A percentile compares a stretch with the other conserved stretches of the same genome.
Conservation (phyloP, 345 rosid species). For the Acer campestre region DNA sequence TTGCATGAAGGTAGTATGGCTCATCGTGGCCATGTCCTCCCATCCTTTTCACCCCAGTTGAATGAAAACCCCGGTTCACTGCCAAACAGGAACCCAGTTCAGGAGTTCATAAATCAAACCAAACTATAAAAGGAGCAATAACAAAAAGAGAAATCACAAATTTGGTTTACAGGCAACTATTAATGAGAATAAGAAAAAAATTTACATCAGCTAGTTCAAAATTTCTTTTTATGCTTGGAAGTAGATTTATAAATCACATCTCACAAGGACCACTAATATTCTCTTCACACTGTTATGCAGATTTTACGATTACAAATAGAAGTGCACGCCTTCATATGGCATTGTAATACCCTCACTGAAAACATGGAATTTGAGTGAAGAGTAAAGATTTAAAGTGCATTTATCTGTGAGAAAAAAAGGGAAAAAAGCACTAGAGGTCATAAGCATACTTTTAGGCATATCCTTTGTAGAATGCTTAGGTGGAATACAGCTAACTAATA, state of each 20-base stretch:
- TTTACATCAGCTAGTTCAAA: neutral
- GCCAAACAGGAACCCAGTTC: constrained; percentile 16
- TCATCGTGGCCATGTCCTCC: constrained; percentile 75
- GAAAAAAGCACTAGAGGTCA: neutral
- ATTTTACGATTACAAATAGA: neutral
- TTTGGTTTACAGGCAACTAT: too few relatives aligned
- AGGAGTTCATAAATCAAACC: neutral
- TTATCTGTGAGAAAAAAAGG: neutral
- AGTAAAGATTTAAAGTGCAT: neutral
- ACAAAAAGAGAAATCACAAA: neutral
- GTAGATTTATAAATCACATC: neutral
- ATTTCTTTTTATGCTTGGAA: neutral
- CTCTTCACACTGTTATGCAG: neutral
- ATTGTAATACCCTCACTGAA: neutral
- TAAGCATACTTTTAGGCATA: neutral
- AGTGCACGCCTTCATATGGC: neutral
- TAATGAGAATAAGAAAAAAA: neutral
- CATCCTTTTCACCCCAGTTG: constrained; percentile 80
- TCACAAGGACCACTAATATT: neutral
- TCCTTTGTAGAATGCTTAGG: neutral
- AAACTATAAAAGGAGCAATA: neutral
- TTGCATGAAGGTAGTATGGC: constrained; percentile 80
- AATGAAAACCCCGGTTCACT: constrained; percentile 52
- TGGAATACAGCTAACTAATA: neutral
- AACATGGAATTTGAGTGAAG: neutral